Conservation (phyloP, 2,329 filamentous ascomycete genomes). For the Microdochium bolleyi region DNA sequence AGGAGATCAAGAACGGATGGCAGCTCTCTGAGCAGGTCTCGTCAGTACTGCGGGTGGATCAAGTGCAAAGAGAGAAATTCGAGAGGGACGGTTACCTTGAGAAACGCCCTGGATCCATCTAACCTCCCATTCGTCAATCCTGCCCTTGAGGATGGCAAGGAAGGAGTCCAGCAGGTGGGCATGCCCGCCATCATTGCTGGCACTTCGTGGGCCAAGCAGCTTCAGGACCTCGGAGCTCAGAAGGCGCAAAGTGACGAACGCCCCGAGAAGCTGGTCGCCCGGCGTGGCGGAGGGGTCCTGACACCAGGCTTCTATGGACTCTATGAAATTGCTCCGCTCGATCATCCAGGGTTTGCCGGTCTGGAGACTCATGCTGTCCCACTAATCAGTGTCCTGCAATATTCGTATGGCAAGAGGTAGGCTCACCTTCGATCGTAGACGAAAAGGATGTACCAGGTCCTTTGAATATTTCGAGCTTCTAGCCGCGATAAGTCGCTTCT, state of each 20-base stretch:
- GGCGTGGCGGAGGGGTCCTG: slow-evolving; percentile 9
- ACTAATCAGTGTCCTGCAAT: too few species aligned
- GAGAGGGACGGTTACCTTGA: too few species aligned
- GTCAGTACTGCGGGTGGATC: neutral
- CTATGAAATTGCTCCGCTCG: slow-evolving; percentile 25
- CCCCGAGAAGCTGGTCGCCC: slow-evolving; percentile 25
- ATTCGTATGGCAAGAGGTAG: neutral
- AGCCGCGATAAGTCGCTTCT: slow-evolving; percentile 9
- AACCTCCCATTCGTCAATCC: slow-evolving; percentile 14
- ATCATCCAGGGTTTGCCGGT: slow-evolving; percentile 34
- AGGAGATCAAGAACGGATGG: slow-evolving; percentile 26
- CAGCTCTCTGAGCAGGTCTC: slow-evolving; percentile 11
- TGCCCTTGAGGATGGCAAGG: slow-evolving; percentile 11
- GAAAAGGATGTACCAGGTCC: slow-evolving; percentile 28
- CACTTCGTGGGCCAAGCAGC: slow-evolving; percentile 9
- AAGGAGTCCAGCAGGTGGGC: slow-evolving; percentile 13
- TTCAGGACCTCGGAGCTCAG: slow-evolving; percentile 24
- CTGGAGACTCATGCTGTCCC: slow-evolving; percentile 27
- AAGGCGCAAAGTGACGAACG: slow-evolving; percentile 25
- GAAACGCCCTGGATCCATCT: slow-evolving; percentile 8
- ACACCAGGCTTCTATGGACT: slow-evolving; percentile 26
- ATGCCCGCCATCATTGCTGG: slow-evolving; percentile 3
- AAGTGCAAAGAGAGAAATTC: too few species aligned
- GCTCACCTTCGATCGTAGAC: slow-evolving; percentile 29
- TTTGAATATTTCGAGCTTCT: slow-evolving; percentile 23